phyloP scores from a whole-genome alignment of 441 rosid species.

The Codiaeum variegatum region DNA sequence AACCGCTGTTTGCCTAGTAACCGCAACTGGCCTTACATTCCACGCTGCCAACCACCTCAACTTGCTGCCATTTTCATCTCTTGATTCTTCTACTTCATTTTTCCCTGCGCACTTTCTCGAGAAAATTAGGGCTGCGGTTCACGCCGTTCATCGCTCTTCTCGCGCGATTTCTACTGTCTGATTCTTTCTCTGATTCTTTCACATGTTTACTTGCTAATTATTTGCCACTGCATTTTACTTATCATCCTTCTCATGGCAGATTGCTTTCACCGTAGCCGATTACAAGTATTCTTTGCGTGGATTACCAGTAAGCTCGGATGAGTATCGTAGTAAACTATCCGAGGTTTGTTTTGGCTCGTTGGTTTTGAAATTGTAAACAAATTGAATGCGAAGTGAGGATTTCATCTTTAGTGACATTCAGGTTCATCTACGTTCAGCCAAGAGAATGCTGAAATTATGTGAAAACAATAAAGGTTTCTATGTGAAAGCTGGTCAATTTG shows the following conservation, averaged over 20 bases:
- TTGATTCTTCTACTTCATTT: conserved; percentile 19
- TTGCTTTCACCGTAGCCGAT: conserved; percentile 58
- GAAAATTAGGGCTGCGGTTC: conserved; percentile 29
- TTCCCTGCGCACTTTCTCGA: conserved; percentile 7
- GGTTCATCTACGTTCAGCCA: conserved; percentile 84
- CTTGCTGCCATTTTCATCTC: conserved; percentile 9
- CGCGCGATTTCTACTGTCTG: conserved; percentile 66
- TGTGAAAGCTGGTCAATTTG: conserved; percentile 91
- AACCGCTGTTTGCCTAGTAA: conserved; percentile 31
- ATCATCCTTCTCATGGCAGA: conserved; percentile 29
- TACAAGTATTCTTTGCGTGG: conserved; percentile 56
- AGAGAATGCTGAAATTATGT: conserved; percentile 61
- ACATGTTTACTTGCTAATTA: background rate
- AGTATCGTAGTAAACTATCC: conserved; percentile 44
- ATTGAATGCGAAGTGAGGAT: background rate
- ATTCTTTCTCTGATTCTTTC: background rate
- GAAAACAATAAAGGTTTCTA: conserved; percentile 82
- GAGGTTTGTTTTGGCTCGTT: conserved; percentile 44
- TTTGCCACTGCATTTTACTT: background rate
- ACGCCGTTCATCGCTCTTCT: conserved; percentile 56
- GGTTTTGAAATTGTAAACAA: background rate
- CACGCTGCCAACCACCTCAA: conserved; percentile 30
- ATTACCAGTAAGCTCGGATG: conserved; percentile 42
- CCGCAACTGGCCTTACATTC: conserved; percentile 47
- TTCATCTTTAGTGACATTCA: conserved; percentile 17